A percentile compares a stretch with the other conserved stretches of the same genome.
Evolutionary conservation across 768 basidiomycete genomes (phyloP).

Genomic region (Pulveroboletus ravenelii): DNA sequence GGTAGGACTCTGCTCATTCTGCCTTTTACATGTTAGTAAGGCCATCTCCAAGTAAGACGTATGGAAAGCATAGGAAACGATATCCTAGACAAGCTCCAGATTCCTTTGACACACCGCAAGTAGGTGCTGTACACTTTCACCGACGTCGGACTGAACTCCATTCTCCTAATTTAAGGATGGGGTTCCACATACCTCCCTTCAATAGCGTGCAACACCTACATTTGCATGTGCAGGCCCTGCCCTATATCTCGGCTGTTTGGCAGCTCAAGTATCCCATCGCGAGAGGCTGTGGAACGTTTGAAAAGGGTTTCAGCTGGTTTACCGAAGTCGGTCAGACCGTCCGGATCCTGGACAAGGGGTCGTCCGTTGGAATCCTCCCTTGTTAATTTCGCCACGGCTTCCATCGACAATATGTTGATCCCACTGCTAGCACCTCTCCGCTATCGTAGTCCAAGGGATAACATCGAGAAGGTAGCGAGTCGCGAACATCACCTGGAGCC

Average conservation of each 20-base stretch:
- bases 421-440: too few species aligned
- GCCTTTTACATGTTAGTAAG: slow-evolving; percentile 18
- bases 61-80: slow-evolving; percentile 50
- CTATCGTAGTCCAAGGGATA: background rate
- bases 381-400: slow-evolving; percentile 27
- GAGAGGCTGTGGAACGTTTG: slow-evolving; percentile 34
- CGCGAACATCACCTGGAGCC: background rate
- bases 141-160: background rate
- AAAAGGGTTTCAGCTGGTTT: slow-evolving; percentile 76
- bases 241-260: slow-evolving; percentile 44
- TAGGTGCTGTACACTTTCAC: slow-evolving; percentile 19
- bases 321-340: slow-evolving; percentile 56
- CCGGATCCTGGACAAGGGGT: slow-evolving; percentile 52
- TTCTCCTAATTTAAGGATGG: slow-evolving; percentile 46
- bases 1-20: slow-evolving; percentile 34
- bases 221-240: slow-evolving; percentile 66
- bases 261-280: slow-evolving; percentile 47
- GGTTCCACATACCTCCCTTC: slow-evolving; percentile 81
- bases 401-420: background rate
- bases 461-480: background rate
- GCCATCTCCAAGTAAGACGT: slow-evolving; percentile 33
- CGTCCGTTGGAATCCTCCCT: slow-evolving; percentile 47
- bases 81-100: slow-evolving; percentile 45
- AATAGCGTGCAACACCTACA: slow-evolving; percentile 70
- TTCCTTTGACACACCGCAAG: slow-evolving; percentile 44